These are phyloP conservation scores for Stephanocyclus meneghinianus DNA, from an alignment of 352 stramenopile species.

Conservation along the genomic window DNA sequence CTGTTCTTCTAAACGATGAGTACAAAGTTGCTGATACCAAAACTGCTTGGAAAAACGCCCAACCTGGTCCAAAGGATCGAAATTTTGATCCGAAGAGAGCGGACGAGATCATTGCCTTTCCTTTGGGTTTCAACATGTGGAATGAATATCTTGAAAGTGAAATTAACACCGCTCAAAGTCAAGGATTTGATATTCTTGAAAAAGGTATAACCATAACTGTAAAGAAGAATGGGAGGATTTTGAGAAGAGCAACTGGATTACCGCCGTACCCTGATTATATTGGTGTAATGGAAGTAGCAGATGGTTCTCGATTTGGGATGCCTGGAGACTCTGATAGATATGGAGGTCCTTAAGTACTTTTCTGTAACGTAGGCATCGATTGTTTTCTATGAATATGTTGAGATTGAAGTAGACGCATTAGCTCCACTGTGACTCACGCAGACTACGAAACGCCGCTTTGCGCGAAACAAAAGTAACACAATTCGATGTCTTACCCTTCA, in stretches of 20 bases:
- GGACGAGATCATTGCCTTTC: conserved; percentile 68
- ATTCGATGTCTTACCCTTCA: background rate
- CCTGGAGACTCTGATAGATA: conserved; percentile 64
- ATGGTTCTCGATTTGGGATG: conserved; percentile 72
- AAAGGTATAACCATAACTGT: conserved; percentile 77
- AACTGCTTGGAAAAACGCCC: conserved; percentile 53
- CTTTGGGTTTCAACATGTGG: conserved; percentile 55
- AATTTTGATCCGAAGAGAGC: conserved; percentile 69
- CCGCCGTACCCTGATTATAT: conserved; percentile 63
- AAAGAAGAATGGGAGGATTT: conserved; percentile 81
- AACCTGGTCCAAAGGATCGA: conserved; percentile 55
- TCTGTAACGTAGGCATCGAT: background rate
- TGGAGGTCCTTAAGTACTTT: conserved; percentile 41
- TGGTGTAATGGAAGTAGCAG: conserved; percentile 72
- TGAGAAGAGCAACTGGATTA: conserved; percentile 70
- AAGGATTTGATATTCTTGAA: conserved; percentile 76
- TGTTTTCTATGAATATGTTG: background rate
- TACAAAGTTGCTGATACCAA: conserved; percentile 56
- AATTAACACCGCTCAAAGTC: conserved; percentile 63
- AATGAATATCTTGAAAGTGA: conserved; percentile 68
- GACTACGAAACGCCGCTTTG: background rate
- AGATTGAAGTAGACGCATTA: background rate
- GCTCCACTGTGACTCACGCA: no score
- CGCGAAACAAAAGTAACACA: background rate
- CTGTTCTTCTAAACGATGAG: conserved; percentile 59